Conservation (phyloP, 2,329 filamentous ascomycete genomes). For the Chalaropsis ovoidea region DNA sequence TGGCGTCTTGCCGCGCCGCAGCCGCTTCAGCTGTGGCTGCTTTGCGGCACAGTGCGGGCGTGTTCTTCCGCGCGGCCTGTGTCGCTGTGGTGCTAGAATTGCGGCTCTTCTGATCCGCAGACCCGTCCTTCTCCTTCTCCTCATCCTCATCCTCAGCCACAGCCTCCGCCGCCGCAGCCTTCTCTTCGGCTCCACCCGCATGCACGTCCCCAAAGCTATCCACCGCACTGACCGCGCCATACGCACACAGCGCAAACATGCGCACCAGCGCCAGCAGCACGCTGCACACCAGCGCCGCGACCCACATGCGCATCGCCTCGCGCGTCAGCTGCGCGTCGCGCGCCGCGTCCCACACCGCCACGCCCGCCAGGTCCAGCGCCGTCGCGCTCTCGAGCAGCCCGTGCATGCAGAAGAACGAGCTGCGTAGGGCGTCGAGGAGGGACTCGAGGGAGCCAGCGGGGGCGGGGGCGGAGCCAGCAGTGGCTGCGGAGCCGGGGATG, state of each 20-base stretch:
- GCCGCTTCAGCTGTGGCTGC: background rate
- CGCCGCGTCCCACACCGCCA: constrained; percentile 39
- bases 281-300: constrained; percentile 49
- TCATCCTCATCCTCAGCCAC: constrained; percentile 26
- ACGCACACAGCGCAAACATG: constrained; percentile 34
- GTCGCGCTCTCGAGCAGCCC: constrained; percentile 56
- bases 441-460: constrained; percentile 27
- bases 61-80: too few species aligned
- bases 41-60: background rate
- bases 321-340: constrained; percentile 40
- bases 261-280: constrained; percentile 37
- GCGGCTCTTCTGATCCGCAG: too few species aligned
- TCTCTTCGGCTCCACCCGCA: constrained; percentile 26
- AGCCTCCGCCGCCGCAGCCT: constrained; percentile 18
- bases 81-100: too few species aligned
- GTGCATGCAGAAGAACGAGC: constrained; percentile 55
- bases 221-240: constrained; percentile 30
- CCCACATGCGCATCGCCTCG: constrained; percentile 61
- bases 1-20: background rate
- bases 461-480: background rate
- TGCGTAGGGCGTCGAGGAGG: constrained; percentile 42
- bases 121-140: constrained; percentile 32
- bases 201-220: constrained; percentile 22
- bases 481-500: too few species aligned
- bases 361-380: constrained; percentile 43